Base-by-base conservation (phyloP, 495 filamentous ascomycete genomes). In the Articulospora tetracladia region DNA sequence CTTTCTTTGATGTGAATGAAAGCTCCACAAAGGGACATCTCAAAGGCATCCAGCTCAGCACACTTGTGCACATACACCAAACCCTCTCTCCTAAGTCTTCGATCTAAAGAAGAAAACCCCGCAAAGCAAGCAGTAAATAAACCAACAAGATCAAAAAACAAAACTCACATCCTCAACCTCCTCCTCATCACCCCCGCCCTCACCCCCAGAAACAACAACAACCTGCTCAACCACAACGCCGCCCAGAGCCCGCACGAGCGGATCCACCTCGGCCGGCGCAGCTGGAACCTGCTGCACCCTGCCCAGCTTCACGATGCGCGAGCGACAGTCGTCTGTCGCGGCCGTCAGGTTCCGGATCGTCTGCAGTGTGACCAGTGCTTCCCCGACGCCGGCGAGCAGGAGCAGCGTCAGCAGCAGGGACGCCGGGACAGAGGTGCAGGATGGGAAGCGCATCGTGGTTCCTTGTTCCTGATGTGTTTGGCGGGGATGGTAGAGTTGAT, bases 101-200 rank as follows among this genome's bases (percentile, higher is more conserved):
- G 3, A 4, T 15, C 20, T 55, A 55, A 39, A 44, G 8, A 44
- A 3, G 3, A 44, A 44, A 17, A 44, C 3, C 8, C 39, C 10
- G 3, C 10, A 7, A 44, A 44, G 15, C 39, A 44, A 44, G n/a
- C 39, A 44, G 3, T 11, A 44, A 7, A 44, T 7, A 44, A 34
- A 15, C 30, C 30, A 44, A 50, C 47, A 24, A 50, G 25, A 22
- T 36, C 1, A 57, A 56, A 27, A 50, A 48, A 22, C 24, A 28
- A 32, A 25, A 63, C 65, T 64, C 44, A 68, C 62, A 44, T 55
- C 53, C 39, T 65, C 66, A 60, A 63, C 59, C 28, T 68, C 62
- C 32, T 60, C 62, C 8, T 49, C 48, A 19, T 55, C 53, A n/a
- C 44, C 53, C 22, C 48, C 54, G 36, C 28, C 54, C 12, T 34